Evolutionary conservation across 345 rosid species (phyloP).

Genomic region (Murraya paniculata): DNA sequence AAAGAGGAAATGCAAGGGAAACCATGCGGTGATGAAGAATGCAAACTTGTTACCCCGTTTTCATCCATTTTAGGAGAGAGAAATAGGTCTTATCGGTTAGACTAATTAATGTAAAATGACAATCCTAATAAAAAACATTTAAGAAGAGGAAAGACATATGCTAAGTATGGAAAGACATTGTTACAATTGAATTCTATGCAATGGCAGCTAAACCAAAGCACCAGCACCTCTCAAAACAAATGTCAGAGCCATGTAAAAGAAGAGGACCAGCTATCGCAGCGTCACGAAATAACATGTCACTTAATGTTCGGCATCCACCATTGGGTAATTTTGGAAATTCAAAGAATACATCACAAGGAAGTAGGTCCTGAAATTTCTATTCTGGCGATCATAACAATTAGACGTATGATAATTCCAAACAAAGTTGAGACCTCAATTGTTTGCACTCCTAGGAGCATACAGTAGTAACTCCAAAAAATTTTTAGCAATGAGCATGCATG

Average conservation of each 20-base stretch:
- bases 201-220: conserved; percentile 1
- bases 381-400: not conserved
- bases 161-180: conserved; percentile 14
- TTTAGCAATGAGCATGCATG: not conserved
- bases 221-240: conserved; percentile 8
- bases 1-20: conserved; percentile 2
- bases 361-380: not conserved
- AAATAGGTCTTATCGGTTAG: conserved; percentile 11
- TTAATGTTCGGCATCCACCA: conserved; percentile 1
- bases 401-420: not conserved
- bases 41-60: conserved; percentile 11
- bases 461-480: not conserved
- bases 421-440: not conserved
- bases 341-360: conserved; percentile 2
- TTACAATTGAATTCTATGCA: conserved; percentile 11
- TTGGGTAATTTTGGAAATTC: conserved; percentile 17
- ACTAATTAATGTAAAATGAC: conserved; percentile 19
- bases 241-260: conserved; percentile 3
- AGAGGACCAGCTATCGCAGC: not conserved
- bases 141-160: conserved; percentile 6
- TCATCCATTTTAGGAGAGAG: conserved; percentile 15
- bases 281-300: conserved; percentile 13
- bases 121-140: conserved; percentile 17
- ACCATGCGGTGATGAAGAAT: conserved; percentile 11
- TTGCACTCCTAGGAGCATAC: not conserved